A percentile compares a stretch with the other conserved stretches of the same genome.
Conservation (phyloP, 2,329 filamentous ascomycete genomes). For the Fusarium nisikadoi region DNA sequence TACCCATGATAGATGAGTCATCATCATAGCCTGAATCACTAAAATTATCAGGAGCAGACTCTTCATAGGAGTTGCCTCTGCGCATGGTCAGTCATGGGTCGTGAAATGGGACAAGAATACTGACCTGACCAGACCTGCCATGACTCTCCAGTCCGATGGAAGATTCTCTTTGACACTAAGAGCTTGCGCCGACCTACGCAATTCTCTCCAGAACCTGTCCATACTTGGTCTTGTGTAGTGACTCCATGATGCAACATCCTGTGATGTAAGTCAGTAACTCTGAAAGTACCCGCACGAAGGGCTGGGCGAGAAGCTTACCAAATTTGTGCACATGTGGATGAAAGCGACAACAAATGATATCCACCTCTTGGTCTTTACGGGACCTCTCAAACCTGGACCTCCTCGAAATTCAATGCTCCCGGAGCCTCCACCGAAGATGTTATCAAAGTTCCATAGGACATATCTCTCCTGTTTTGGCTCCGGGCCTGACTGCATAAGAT, state of each 20-base stretch:
- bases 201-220: background rate
- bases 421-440: background rate
- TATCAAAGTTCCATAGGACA: background rate
- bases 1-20: background rate
- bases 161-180: background rate
- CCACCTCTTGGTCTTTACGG: background rate
- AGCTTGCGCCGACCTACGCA: background rate
- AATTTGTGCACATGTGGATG: background rate
- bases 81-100: too few relatives aligned
- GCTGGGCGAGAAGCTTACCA: background rate
- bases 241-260: background rate
- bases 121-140: background rate
- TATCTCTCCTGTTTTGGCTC: background rate
- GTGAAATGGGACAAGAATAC: background rate
- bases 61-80: background rate
- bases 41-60: background rate
- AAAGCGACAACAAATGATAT: background rate
- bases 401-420: background rate
- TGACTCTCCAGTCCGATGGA: background rate
- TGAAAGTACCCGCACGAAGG: fast-evolving
- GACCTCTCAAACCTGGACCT: background rate
- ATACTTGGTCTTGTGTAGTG: background rate
- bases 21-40: background rate
- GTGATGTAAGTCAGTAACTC: fast-evolving
- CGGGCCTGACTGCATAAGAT: background rate